Conservation (phyloP, 768 basidiomycete genomes). For the Amanita rubescens region DNA sequence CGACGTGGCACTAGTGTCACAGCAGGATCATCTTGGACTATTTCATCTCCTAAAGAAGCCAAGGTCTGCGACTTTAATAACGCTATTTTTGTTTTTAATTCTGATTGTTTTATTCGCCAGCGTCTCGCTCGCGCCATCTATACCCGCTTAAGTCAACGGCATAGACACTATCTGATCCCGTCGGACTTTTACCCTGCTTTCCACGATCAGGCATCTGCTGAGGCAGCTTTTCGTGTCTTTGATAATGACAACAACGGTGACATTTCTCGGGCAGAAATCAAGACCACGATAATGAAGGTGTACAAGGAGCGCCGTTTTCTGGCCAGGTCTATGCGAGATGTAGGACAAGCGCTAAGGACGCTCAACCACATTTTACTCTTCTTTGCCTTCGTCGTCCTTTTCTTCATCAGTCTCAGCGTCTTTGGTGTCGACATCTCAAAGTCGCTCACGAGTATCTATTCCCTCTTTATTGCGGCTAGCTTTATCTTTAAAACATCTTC, state of each 20-base stretch:
- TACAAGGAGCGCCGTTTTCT: constrained; percentile 78
- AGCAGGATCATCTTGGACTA: constrained; percentile 41
- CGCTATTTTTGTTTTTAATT: neutral
- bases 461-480: constrained; percentile 64
- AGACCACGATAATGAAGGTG: constrained; percentile 54
- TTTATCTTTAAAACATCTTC: constrained; percentile 78
- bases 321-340: constrained; percentile 71
- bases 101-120: constrained; percentile 22
- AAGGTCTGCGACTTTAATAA: constrained; percentile 35
- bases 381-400: constrained; percentile 55
- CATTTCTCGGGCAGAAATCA: constrained; percentile 69
- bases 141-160: constrained; percentile 46
- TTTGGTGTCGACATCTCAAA: constrained; percentile 62
- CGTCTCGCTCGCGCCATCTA: constrained; percentile 64
- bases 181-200: constrained; percentile 69
- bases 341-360: constrained; percentile 56
- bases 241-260: constrained; percentile 76
- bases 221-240: constrained; percentile 66
- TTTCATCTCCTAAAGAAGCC: constrained; percentile 55
- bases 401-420: constrained; percentile 67
- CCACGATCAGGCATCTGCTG: constrained; percentile 43
- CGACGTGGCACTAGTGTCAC: constrained; percentile 38
- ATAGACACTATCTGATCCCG: constrained; percentile 56
- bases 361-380: constrained; percentile 58
- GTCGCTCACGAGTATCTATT: constrained; percentile 66